Evolutionary conservation across 495 filamentous ascomycete genomes (phyloP), one percentile per base, ranked within the genome.

Genomic region (Neurospora sublineolata): DNA sequence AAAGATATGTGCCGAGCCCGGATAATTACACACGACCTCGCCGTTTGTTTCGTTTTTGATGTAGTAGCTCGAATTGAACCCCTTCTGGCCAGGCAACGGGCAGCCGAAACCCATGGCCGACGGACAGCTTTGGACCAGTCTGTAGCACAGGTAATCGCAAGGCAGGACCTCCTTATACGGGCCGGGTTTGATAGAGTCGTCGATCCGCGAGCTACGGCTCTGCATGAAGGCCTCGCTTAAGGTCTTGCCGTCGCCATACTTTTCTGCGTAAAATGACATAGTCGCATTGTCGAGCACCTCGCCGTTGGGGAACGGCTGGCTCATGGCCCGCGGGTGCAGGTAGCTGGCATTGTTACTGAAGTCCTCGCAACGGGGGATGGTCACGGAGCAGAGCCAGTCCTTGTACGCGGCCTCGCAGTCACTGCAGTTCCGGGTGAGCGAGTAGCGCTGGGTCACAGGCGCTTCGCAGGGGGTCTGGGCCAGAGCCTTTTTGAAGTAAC

Each of bases 151-250:
- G 73, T 94, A 88, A 69, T 89, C 84, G 77, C 94, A 97, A 0
- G 95, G 95, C 40, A 97, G 83, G 37, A 98, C 76, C 81, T 99
- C 95, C 78, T 94, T 97, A 80, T 98, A 97, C 0, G 95, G 94
- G 0, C 96, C 95, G 0, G 95, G 95, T 68, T 84, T 75, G 74
- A 98, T 87, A 0, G 79, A 52, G 2, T 79, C 68, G 76, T 97
- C 94, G 74, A 98, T 97, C 40, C 85, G 74, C 4, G 85, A 74
- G 73, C 92, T 96, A 6, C 94, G 85, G 20, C 90, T 91, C 16
- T 77, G 76, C 44, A 84, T 89, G 75, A 68, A 83, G n/a, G 79
- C 76, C 30, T 75, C 71, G 5, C 60, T 74, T 16, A 64, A 18
- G 12, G 11, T 6, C 27, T 33, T 64, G 52, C 52, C 52, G 52